Percentiles rank a stretch among this genome's conserved stretches.
phyloP scores from a whole-genome alignment of 2,329 filamentous ascomycete species.

The Bretziella fagacearum region DNA sequence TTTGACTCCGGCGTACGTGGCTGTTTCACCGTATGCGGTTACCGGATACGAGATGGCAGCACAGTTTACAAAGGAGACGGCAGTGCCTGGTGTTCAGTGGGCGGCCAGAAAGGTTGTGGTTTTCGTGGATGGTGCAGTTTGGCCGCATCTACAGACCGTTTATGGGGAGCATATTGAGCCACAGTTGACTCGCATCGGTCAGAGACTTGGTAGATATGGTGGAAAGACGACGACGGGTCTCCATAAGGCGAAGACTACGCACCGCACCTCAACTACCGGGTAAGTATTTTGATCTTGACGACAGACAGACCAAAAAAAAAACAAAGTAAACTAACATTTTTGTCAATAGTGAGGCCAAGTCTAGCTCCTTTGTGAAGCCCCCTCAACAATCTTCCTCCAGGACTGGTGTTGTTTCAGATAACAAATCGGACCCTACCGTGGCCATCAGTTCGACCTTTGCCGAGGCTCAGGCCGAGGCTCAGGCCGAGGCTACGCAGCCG shows the following conservation, averaged over 20 bases:
- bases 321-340: background rate
- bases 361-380: conserved; percentile 14
- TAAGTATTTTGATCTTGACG: conserved; percentile 14
- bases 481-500: background rate
- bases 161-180: conserved; percentile 91
- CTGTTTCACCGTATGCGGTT: conserved; percentile 55
- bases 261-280: conserved; percentile 16
- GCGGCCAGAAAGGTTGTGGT: conserved; percentile 50
- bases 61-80: conserved; percentile 49
- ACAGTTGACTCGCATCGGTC: conserved; percentile 79
- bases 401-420: conserved; percentile 15
- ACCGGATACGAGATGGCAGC: conserved; percentile 51
- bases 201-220: conserved; percentile 65
- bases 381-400: conserved; percentile 17
- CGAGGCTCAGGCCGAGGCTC: conserved; percentile 12
- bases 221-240: conserved; percentile 23
- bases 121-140: conserved; percentile 61
- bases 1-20: conserved; percentile 57
- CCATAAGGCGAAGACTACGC: conserved; percentile 21
- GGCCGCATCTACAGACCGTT: conserved; percentile 62
- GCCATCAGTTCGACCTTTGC: conserved; percentile 13
- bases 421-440: conserved; percentile 4
- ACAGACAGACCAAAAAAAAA: background rate
- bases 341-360: conserved; percentile 4
- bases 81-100: conserved; percentile 55